Percentiles rank a stretch among this genome's conserved stretches.
Conservation (phyloP, 139 green algal genomes). For the Chlamydomonas eustigma region DNA sequence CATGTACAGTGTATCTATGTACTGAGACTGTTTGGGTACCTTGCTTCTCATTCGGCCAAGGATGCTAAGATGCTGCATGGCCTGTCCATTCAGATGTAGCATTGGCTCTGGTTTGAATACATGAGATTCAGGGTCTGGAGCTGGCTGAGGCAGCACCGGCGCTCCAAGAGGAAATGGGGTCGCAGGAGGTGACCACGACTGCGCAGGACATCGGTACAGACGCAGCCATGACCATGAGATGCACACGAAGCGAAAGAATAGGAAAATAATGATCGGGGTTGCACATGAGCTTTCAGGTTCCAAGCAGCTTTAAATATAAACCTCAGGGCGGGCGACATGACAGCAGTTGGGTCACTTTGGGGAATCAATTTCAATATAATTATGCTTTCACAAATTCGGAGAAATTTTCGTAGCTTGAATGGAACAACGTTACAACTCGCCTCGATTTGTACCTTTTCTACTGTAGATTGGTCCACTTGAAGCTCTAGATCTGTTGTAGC, state of each 20-base stretch:
- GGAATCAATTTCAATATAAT: no score
- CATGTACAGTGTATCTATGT: no score
- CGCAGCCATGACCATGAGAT: no score
- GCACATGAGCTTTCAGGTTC: no score
- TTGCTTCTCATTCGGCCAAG: slow-evolving; percentile 5
- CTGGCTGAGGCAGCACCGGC: slow-evolving; percentile 8
- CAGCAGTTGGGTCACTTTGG: neutral
- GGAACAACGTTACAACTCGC: neutral
- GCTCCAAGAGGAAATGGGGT: neutral
- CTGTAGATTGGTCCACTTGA: neutral
- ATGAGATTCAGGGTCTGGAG: slow-evolving; percentile 11
- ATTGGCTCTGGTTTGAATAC: slow-evolving; percentile 15
- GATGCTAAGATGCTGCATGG: slow-evolving; percentile 11
- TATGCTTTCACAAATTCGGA: no score
- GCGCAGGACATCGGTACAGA: no score
- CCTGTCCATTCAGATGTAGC: slow-evolving; percentile 7
- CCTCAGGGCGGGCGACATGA: neutral
- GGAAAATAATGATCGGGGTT: no score
- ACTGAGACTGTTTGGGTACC: neutral
- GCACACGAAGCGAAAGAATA: no score
- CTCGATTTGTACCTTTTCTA: neutral
- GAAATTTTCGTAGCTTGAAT: no score
- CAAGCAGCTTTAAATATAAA: neutral
- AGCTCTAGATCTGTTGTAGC: neutral
- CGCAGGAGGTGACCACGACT: no score